Base-by-base conservation (phyloP, 1,284 basidiomycete species). In the Peniophora sp. region DNA sequence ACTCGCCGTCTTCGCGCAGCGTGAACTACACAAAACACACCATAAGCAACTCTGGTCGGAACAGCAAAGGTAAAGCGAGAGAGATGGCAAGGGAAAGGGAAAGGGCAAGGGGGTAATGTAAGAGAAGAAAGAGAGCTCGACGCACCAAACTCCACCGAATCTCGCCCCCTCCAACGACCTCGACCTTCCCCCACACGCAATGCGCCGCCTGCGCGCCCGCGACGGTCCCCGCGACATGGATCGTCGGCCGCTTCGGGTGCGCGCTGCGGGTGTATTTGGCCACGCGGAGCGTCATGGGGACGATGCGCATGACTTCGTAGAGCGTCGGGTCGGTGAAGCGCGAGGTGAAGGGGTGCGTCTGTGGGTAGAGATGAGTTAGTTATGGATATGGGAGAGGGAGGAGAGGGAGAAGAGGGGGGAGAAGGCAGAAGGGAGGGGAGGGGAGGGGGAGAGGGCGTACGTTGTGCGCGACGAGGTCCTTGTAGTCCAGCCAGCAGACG, bases 401-500 rank as follows among this genome's bases (percentile, higher is more conserved):
- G 37, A 41, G 34, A n/a, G 11, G 49, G 3, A 43, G 9, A 17
- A 18, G 3, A 32, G 37, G 22, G 11, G 15, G 1, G 32, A 32
- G 37, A n/a, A 8, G 15, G 1, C 22, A 46, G 15, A 5, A 43
- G 9, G 24, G 27, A 5, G 42, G 37, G 22, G 11, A 24, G 1
- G 32, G 42, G 37, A n/a, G 11, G 15, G 1, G 32, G 35, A 37
- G 17, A 37, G 17, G 20, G 37, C 66, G 47, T 52, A 72, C 72
- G 52, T 73, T 71, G 47, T 70, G 68, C 34, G 66, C 60, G 3
- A 79, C 58, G 2, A 81, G 57, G 52, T 79, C 74, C 20, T 69
- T 67, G 57, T 82, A 82, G 54, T 77, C 77, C 58, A 81, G 64
- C 79, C 79, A 81, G 50, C 73, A 80, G 10, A 80, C 71, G 37